Conservation (phyloP, 169 alveolate species). For the Theileria parva region DNA sequence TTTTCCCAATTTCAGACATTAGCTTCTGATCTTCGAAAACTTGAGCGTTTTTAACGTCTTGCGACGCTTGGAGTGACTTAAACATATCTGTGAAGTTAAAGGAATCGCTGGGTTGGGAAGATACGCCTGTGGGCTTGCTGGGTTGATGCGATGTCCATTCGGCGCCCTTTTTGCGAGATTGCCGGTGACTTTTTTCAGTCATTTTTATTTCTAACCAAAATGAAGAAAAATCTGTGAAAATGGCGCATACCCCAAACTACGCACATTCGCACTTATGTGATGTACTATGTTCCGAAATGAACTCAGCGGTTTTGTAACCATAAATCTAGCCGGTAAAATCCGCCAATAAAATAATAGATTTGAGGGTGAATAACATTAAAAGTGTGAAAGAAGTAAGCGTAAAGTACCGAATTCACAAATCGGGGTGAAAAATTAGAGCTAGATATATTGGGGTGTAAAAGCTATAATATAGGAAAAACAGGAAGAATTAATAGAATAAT, state of each 20-base stretch:
- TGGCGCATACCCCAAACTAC: neutral
- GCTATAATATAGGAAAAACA: neutral
- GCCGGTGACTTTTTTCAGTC: constrained; percentile 16
- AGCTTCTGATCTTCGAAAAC: constrained; percentile 31
- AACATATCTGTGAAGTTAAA: constrained; percentile 16
- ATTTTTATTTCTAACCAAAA: neutral
- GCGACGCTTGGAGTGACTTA: neutral
- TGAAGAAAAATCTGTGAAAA: neutral
- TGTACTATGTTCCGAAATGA: neutral
- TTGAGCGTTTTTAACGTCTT: neutral
- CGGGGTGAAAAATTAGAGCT: neutral
- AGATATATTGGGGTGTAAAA: neutral
- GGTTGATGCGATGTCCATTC: constrained; percentile 5
- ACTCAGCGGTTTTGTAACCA: neutral
- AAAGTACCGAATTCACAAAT: neutral
- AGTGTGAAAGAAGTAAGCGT: constrained; percentile 6
- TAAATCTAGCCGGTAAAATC: neutral
- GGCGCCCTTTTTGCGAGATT: neutral
- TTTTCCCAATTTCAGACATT: constrained; percentile 62
- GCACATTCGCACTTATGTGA: constrained; percentile 7
- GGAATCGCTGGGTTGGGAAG: neutral
- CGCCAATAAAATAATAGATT: neutral
- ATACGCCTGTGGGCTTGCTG: neutral
- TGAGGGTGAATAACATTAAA: neutral
- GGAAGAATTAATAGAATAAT: neutral